These are phyloP conservation scores for Cicer chorassanicum DNA, from an alignment of 306 rosid species.

Conservation along the genomic window DNA sequence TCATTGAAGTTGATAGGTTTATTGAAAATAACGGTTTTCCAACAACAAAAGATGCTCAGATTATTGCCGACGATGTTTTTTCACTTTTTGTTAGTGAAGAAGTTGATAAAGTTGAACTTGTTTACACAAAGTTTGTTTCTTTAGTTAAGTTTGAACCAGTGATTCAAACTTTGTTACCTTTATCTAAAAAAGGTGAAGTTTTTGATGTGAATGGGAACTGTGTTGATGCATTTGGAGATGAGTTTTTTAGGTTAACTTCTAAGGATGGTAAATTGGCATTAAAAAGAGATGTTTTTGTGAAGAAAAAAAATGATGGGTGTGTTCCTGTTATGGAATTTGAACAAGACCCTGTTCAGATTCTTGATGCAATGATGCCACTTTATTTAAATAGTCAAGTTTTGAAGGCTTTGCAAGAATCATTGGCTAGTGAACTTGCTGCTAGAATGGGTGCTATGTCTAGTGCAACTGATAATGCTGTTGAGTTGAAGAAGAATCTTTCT, in stretches of 20 bases:
- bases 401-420: conserved; percentile 79
- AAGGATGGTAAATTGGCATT: conserved; percentile 69
- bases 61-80: conserved; percentile 76
- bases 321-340: conserved; percentile 65
- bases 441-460: conserved; percentile 83
- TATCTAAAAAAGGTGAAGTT: conserved; percentile 56
- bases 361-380: conserved; percentile 88
- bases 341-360: conserved; percentile 85
- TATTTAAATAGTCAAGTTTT: conserved; percentile 78
- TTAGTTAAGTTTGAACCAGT: conserved; percentile 69
- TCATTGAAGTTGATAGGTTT: conserved; percentile 55
- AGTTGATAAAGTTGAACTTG: conserved; percentile 81
- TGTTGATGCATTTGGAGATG: conserved; percentile 66
- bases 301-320: conserved; percentile 40
- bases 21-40: conserved; percentile 57
- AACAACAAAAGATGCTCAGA: conserved; percentile 68
- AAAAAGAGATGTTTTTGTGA: conserved; percentile 54
- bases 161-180: conserved; percentile 72
- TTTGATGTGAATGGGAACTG: conserved; percentile 61
- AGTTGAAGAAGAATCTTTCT: conserved; percentile 65
- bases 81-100: conserved; percentile 73
- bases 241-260: conserved; percentile 69
- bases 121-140: conserved; percentile 69
- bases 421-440: conserved; percentile 85
- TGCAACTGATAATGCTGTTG: conserved; percentile 79